Evolutionary conservation across 192 early-diverging fungal species (phyloP).

Genomic region (Gryganskiella cystojenkinii): DNA sequence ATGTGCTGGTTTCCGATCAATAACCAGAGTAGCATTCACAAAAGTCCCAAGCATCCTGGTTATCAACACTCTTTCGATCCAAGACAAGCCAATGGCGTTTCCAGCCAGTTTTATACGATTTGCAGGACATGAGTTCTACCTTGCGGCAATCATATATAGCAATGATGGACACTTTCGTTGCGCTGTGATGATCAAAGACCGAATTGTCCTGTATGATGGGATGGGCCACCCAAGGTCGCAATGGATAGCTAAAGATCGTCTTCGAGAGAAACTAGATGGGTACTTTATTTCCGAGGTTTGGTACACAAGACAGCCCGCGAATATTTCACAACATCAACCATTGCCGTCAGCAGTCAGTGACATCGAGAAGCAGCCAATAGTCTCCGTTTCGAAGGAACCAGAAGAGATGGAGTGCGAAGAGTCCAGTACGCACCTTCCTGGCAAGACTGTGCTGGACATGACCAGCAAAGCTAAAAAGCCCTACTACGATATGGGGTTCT

Average conservation of each 20-base stretch:
- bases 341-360: no score
- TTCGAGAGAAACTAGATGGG: neutral
- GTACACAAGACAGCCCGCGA: neutral
- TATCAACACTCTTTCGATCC: neutral
- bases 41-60: constrained; percentile 8
- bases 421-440: no score
- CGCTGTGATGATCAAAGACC: constrained; percentile 2
- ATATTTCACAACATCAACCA: no score
- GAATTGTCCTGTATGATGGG: constrained; percentile 9
- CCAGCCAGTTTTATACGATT: neutral
- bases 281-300: neutral
- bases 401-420: no score
- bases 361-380: no score
- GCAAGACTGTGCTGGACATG: no score
- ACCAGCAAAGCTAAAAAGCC: no score
- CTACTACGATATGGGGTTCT: no score
- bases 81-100: neutral
- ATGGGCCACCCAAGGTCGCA: neutral
- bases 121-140: neutral
- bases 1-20: neutral
- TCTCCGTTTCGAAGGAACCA: no score
- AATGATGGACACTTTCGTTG: constrained; percentile 14
- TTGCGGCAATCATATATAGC: constrained; percentile 13
- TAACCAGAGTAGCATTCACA: neutral
- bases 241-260: neutral